Evolutionary conservation across 148 eudicot species (phyloP).

Genomic region (Cornus kousa): DNA sequence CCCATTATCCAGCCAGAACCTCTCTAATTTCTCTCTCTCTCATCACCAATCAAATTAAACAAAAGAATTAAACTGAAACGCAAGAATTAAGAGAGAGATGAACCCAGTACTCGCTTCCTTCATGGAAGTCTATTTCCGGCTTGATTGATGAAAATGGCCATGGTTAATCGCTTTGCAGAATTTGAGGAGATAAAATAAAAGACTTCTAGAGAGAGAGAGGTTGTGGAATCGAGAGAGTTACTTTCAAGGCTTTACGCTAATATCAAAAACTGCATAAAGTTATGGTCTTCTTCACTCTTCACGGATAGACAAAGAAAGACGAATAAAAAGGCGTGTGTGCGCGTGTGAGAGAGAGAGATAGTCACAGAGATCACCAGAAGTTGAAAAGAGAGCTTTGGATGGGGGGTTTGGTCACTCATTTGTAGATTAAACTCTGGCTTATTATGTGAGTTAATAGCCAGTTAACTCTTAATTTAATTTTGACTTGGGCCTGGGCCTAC

Average conservation of each 20-base stretch:
- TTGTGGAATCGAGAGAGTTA: slow-evolving; percentile 10
- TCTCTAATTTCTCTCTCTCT: not conserved
- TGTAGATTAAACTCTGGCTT: too few relatives aligned
- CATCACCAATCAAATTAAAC: not conserved
- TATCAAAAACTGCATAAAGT: not conserved
- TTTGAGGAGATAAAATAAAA: too few relatives aligned
- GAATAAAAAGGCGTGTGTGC: not conserved
- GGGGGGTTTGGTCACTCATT: not conserved
- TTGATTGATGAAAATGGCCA: slow-evolving; percentile 4
- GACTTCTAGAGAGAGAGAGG: slow-evolving; percentile 1
- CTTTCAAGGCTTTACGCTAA: slow-evolving; percentile 5
- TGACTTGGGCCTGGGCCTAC: too few relatives aligned
- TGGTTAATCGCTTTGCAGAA: not conserved
- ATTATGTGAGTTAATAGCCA: too few relatives aligned
- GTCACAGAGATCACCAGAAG: slow-evolving; percentile 1
- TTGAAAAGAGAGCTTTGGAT: not conserved
- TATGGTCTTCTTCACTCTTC: not conserved
- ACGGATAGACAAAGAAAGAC: not conserved
- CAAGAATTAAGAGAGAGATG: not conserved
- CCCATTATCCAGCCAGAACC: slow-evolving; percentile 1
- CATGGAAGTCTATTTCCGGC: not conserved
- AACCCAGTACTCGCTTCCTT: not conserved
- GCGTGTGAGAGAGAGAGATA: not conserved
- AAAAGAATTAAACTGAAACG: not conserved
- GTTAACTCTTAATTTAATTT: too few relatives aligned